Evolutionary conservation across 1,284 basidiomycete species (phyloP).

Genomic region (Ceratobasidium sp.): DNA sequence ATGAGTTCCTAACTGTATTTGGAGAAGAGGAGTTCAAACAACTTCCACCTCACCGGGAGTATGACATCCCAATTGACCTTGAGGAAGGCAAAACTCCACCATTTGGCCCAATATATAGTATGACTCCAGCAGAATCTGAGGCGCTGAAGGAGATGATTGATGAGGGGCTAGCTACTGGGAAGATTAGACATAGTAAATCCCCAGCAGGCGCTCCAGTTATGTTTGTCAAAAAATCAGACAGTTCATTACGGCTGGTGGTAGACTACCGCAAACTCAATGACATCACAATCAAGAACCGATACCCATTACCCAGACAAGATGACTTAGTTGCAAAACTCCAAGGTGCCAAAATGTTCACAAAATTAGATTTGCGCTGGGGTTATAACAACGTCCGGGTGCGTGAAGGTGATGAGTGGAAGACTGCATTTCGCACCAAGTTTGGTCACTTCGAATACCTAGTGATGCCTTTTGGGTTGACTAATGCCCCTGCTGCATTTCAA

Average conservation of each 20-base stretch:
- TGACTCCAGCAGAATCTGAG: slow-evolving; percentile 8
- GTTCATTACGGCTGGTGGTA: slow-evolving; percentile 52
- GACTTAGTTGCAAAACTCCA: slow-evolving; percentile 47
- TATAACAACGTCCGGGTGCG: slow-evolving; percentile 48
- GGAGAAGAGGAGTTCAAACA: slow-evolving; percentile 11
- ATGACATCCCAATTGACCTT: slow-evolving; percentile 27
- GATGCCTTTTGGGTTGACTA: slow-evolving; percentile 55
- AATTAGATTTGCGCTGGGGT: slow-evolving; percentile 47
- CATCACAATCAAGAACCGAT: slow-evolving; percentile 45
- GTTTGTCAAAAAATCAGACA: slow-evolving; percentile 50
- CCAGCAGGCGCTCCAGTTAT: not conserved
- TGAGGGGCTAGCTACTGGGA: slow-evolving; percentile 1
- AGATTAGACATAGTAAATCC: slow-evolving; percentile 13
- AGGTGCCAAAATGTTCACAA: slow-evolving; percentile 46
- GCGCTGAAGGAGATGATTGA: slow-evolving; percentile 20
- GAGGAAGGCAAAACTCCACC: slow-evolving; percentile 36
- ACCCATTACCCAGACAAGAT: slow-evolving; percentile 44
- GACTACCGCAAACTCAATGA: slow-evolving; percentile 57
- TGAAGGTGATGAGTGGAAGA: slow-evolving; percentile 49
- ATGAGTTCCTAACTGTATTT: slow-evolving; percentile 3
- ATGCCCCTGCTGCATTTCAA: slow-evolving; percentile 52
- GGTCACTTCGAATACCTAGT: slow-evolving; percentile 53
- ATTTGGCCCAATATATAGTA: slow-evolving; percentile 29
- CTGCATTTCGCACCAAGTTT: slow-evolving; percentile 51
- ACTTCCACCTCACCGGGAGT: slow-evolving; percentile 6